phyloP scores from a whole-genome alignment of 1,284 basidiomycete genomes.

The Vanrija sp. region DNA sequence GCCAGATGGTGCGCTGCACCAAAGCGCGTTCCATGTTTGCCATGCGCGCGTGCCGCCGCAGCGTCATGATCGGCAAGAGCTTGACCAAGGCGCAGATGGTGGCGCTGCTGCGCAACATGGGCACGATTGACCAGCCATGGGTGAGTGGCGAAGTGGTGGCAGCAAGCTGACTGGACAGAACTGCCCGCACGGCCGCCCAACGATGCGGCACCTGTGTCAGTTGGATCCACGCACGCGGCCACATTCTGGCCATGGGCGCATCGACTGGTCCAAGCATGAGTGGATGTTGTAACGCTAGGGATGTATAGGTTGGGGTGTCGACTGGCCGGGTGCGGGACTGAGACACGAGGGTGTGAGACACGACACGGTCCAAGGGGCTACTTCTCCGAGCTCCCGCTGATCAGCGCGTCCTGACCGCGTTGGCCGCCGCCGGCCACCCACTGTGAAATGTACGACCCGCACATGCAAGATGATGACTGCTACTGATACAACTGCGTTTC shows the following conservation, averaged over 20 bases:
- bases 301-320: too few relatives aligned
- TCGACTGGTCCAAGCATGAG: slow-evolving; percentile 1
- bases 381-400: too few relatives aligned
- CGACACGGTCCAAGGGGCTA: too few relatives aligned
- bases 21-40: slow-evolving; percentile 98
- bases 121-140: slow-evolving; percentile 93
- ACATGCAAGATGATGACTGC: too few relatives aligned
- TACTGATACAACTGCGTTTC: too few relatives aligned
- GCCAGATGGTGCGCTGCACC: slow-evolving; percentile 79
- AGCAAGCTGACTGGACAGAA: slow-evolving; percentile 54
- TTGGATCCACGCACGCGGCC: slow-evolving; percentile 7
- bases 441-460: too few relatives aligned
- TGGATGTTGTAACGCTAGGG: too few relatives aligned
- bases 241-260: background rate
- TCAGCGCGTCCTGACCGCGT: too few relatives aligned
- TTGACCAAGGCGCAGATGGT: slow-evolving; percentile 75
- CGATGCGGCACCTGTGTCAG: slow-evolving; percentile 74
- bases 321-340: too few relatives aligned
- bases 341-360: too few relatives aligned
- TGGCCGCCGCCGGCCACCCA: too few relatives aligned
- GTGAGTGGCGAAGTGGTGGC: slow-evolving; percentile 25
- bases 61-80: slow-evolving; percentile 91
- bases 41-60: slow-evolving; percentile 89
- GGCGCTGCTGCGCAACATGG: slow-evolving; percentile 85
- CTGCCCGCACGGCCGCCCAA: slow-evolving; percentile 92